phyloP scores from a whole-genome alignment of 441 rosid species.

The Brassica hybrid region DNA sequence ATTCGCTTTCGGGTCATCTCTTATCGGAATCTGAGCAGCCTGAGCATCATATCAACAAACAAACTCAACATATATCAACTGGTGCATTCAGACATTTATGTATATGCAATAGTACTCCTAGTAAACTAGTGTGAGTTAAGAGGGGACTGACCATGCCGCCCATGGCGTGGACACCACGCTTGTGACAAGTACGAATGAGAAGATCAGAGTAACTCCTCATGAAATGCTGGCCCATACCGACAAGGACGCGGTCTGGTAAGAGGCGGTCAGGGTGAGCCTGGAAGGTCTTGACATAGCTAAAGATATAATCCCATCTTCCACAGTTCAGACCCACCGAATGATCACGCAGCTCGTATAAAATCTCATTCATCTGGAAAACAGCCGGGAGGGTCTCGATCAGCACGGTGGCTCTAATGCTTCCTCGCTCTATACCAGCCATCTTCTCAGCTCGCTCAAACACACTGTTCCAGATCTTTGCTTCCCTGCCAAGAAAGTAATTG shows the following conservation, averaged over 20 bases:
- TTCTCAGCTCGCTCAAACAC: constrained; percentile 90
- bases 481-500: constrained; percentile 57
- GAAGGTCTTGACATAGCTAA: constrained; percentile 93
- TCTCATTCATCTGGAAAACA: constrained; percentile 95
- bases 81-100: neutral
- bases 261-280: constrained; percentile 83
- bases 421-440: constrained; percentile 76
- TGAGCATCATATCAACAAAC: constrained; percentile 39
- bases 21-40: constrained; percentile 96
- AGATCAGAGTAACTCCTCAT: constrained; percentile 95
- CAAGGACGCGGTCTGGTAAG: constrained; percentile 80
- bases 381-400: constrained; percentile 94
- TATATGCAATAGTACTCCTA: neutral
- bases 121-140: neutral
- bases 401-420: constrained; percentile 92
- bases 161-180: constrained; percentile 94
- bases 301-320: constrained; percentile 96
- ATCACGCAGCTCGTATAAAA: constrained; percentile 77
- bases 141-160: constrained; percentile 79
- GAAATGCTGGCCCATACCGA: constrained; percentile 91
- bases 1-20: constrained; percentile 78
- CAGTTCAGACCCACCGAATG: constrained; percentile 92
- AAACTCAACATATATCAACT: neutral
- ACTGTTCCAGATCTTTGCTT: constrained; percentile 90
- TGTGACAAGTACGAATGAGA: constrained; percentile 84